A percentile compares a stretch with the other conserved stretches of the same genome.
phyloP scores from a whole-genome alignment of 176 grass and related monocot species.

The Eleusine coracana region DNA sequence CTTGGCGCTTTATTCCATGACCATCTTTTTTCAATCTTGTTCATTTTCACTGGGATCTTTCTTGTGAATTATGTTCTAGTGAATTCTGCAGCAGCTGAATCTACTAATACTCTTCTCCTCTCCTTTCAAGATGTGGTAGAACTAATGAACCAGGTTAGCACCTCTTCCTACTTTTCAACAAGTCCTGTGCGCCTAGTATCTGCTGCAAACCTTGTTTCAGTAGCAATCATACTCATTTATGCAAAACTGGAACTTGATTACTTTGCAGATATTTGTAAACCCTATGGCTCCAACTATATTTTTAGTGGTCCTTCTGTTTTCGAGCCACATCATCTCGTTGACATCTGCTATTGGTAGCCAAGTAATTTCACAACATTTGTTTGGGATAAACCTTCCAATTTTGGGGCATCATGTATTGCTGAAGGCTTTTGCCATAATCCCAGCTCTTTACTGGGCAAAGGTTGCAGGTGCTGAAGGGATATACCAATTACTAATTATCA shows the following conservation, averaged over 20 bases:
- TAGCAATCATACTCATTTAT: slow-evolving; percentile 19
- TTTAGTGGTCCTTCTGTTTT: slow-evolving; percentile 89
- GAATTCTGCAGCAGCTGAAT: slow-evolving; percentile 86
- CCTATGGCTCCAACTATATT: slow-evolving; percentile 75
- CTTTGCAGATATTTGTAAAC: slow-evolving; percentile 82
- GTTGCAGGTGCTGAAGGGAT: slow-evolving; percentile 79
- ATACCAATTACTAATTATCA: slow-evolving; percentile 86
- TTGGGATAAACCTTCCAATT: slow-evolving; percentile 72
- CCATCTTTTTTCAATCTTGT: slow-evolving; percentile 88
- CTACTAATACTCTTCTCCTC: slow-evolving; percentile 68
- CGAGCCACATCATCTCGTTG: slow-evolving; percentile 81
- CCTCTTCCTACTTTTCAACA: slow-evolving; percentile 28
- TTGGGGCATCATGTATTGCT: slow-evolving; percentile 60
- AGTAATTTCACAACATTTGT: slow-evolving; percentile 73
- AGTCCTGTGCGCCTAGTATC: background rate
- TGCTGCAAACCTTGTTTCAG: slow-evolving; percentile 22
- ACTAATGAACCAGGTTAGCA: slow-evolving; percentile 89
- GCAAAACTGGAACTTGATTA: slow-evolving; percentile 1
- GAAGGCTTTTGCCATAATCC: slow-evolving; percentile 74
- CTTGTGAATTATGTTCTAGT: slow-evolving; percentile 92
- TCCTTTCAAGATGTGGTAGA: slow-evolving; percentile 90
- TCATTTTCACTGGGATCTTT: slow-evolving; percentile 95
- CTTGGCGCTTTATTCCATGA: slow-evolving; percentile 87
- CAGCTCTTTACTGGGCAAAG: slow-evolving; percentile 69
- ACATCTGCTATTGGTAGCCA: slow-evolving; percentile 80